Percentiles rank a stretch among this genome's conserved stretches.
Conservation (phyloP, 768 basidiomycete genomes). For the Boletus subparvulus region DNA sequence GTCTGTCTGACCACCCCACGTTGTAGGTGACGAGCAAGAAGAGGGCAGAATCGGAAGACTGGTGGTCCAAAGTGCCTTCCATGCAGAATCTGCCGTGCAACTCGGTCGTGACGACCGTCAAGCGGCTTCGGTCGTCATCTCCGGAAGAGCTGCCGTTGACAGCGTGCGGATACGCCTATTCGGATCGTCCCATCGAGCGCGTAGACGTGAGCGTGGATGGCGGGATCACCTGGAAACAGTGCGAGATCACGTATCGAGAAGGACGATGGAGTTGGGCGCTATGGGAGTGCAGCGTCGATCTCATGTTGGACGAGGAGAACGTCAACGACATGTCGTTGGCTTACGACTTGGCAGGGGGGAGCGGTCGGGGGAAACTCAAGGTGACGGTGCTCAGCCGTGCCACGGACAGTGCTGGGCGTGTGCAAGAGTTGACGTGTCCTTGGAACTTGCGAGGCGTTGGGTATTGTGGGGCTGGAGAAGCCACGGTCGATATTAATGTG, state of each 20-base stretch:
- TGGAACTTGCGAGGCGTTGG: slow-evolving; percentile 74
- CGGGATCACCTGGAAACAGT: slow-evolving; percentile 50
- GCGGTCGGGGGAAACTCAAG: slow-evolving; percentile 9
- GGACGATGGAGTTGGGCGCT: slow-evolving; percentile 75
- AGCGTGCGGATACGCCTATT: slow-evolving; percentile 59
- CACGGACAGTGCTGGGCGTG: slow-evolving; percentile 45
- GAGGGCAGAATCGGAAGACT: slow-evolving; percentile 25
- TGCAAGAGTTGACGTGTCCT: slow-evolving; percentile 47
- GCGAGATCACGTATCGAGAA: slow-evolving; percentile 55
- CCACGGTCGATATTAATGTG: neutral
- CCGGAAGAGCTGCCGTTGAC: slow-evolving; percentile 25
- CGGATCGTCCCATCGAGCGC: slow-evolving; percentile 43
- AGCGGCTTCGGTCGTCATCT: slow-evolving; percentile 6
- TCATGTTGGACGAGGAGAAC: slow-evolving; percentile 23
- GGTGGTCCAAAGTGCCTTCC: slow-evolving; percentile 57
- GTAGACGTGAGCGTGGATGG: slow-evolving; percentile 55
- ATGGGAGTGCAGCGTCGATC: slow-evolving; percentile 55
- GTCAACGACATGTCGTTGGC: slow-evolving; percentile 11
- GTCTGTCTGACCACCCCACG: neutral
- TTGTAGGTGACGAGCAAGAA: slow-evolving; percentile 26
- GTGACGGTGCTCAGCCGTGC: slow-evolving; percentile 47
- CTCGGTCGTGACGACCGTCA: slow-evolving; percentile 48
- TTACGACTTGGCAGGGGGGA: slow-evolving; percentile 1
- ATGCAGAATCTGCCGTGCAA: slow-evolving; percentile 63
- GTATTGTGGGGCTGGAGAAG: slow-evolving; percentile 34